Conservation (phyloP, 805 yeast species). For the Nakazawaea sp. region DNA sequence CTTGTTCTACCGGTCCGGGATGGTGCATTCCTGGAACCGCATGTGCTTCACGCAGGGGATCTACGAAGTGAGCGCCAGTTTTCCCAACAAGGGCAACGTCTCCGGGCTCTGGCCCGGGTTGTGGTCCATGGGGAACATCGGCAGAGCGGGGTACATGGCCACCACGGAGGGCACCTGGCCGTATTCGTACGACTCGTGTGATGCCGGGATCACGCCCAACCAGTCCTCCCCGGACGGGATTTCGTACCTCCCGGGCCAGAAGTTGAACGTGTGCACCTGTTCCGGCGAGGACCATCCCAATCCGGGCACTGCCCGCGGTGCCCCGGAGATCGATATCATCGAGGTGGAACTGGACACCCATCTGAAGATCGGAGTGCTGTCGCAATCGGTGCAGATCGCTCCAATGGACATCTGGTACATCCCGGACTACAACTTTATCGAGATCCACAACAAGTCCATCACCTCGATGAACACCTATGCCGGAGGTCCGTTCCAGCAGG, state of each 20-base stretch:
- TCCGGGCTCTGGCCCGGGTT: conserved; percentile 95
- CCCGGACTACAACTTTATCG: conserved; percentile 80
- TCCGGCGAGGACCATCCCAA: conserved; percentile 82
- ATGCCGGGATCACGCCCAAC: conserved; percentile 91
- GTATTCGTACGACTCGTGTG: conserved; percentile 78
- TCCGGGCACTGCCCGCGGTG: conserved; percentile 84
- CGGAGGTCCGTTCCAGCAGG: conserved; percentile 95
- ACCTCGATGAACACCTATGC: conserved; percentile 82
- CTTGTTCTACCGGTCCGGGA: conserved; percentile 79
- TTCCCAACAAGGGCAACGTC: conserved; percentile 74
- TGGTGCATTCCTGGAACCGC: conserved; percentile 91
- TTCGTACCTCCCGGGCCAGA: conserved; percentile 81
- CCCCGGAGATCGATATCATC: conserved; percentile 89
- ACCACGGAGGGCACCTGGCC: conserved; percentile 96
- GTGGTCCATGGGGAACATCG: conserved; percentile 93
- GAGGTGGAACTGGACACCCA: conserved; percentile 73
- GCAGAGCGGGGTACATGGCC: conserved; percentile 84
- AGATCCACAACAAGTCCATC: conserved; percentile 57
- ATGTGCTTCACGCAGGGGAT: conserved; percentile 83
- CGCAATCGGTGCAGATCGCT: conserved; percentile 90
- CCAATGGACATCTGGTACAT: conserved; percentile 93
- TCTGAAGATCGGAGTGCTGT: conserved; percentile 57
- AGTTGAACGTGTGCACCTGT: conserved; percentile 72
- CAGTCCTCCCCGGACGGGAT: conserved; percentile 89
- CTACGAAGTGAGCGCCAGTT: conserved; percentile 65